A percentile compares a stretch with the other conserved stretches of the same genome.
phyloP scores from a whole-genome alignment of 1,284 basidiomycete genomes.

The Irpex sp. region DNA sequence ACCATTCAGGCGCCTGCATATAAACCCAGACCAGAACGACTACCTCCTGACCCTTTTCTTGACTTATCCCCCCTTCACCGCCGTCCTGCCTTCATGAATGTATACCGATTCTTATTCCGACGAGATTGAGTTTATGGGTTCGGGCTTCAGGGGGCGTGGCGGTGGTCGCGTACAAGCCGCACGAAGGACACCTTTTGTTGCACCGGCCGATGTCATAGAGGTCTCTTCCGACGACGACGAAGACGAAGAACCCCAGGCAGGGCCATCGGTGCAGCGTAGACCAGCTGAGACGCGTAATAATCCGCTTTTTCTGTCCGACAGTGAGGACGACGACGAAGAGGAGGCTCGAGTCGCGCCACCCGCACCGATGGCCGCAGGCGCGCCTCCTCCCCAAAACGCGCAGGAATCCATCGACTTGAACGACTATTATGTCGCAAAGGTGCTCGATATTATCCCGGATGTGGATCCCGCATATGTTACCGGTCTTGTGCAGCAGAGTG shows the following conservation, averaged over 20 bases:
- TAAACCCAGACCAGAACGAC: no score
- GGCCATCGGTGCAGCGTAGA: neutral
- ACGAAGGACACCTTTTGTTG: neutral
- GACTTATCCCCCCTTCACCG: no score
- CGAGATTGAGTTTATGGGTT: no score
- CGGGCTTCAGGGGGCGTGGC: no score
- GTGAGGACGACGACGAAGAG: neutral
- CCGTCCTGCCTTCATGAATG: no score
- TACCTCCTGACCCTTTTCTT: no score
- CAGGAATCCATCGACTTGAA: constrained; percentile 7
- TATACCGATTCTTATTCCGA: no score
- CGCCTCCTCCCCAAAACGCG: neutral
- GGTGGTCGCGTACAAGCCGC: no score
- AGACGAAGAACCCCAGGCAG: neutral
- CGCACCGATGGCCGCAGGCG: neutral
- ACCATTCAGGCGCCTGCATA: no score
- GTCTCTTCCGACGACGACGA: constrained; percentile 15
- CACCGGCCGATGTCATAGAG: constrained; percentile 16
- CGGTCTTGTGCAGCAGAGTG: constrained; percentile 39
- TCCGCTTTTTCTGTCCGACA: constrained; percentile 2
- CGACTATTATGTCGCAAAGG: constrained; percentile 35
- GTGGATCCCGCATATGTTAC: constrained; percentile 51
- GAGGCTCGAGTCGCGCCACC: neutral
- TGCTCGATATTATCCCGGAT: constrained; percentile 68
- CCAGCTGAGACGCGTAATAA: neutral